These are phyloP conservation scores for Marasmius oreades DNA, from an alignment of 1,284 basidiomycete species.

Conservation along the genomic window DNA sequence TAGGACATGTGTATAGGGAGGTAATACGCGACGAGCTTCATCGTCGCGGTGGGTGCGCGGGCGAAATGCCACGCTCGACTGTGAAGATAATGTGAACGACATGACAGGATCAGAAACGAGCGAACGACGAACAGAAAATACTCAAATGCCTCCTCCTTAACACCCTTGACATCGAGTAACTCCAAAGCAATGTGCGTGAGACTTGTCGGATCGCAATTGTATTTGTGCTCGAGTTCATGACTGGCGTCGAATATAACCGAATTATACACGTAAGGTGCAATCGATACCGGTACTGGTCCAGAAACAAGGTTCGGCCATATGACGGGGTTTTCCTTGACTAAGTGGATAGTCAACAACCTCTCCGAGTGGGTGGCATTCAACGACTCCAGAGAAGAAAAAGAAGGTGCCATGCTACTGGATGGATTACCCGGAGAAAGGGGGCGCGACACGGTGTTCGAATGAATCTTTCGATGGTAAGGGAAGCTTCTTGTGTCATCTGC, in stretches of 20 bases:
- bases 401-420: conserved; percentile 53
- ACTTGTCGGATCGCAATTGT: conserved; percentile 81
- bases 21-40: conserved; percentile 70
- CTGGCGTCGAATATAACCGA: conserved; percentile 50
- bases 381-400: conserved; percentile 73
- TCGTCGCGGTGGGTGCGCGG: conserved; percentile 66
- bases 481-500: conserved; percentile 7
- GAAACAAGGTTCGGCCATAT: conserved; percentile 78
- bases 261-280: conserved; percentile 49
- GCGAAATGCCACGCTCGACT: conserved; percentile 80
- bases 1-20: conserved; percentile 49
- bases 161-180: conserved; percentile 64
- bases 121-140: conserved; percentile 61
- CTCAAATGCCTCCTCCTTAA: conserved; percentile 73
- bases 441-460: conserved; percentile 40
- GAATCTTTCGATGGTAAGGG: conserved; percentile 17
- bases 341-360: conserved; percentile 65
- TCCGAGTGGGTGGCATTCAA: conserved; percentile 52
- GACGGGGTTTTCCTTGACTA: conserved; percentile 73
- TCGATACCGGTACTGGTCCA: conserved; percentile 61
- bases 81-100: background rate
- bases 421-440: conserved; percentile 49
- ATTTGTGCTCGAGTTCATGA: conserved; percentile 53
- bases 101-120: background rate
- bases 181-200: conserved; percentile 67